Evolutionary conservation across 2,329 filamentous ascomycete species (phyloP), one percentile per base, ranked within the genome.

Genomic region (Fusarium sp.): DNA sequence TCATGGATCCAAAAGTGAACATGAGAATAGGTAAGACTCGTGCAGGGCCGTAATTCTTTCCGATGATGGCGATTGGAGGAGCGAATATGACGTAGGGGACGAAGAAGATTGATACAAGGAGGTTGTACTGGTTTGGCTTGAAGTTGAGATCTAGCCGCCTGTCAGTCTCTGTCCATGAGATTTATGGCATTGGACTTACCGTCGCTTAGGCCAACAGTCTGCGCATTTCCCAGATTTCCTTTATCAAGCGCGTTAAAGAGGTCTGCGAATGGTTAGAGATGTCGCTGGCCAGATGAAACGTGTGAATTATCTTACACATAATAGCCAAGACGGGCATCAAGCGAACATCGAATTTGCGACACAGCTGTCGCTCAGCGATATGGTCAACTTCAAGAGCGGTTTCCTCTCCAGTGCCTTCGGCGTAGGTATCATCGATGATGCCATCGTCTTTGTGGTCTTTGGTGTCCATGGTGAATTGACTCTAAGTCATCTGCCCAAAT

Each of bases 221-320:
- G 63, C 5, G 63, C 63, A 7, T 66, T 66, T n/a, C 63, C 63
- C 6, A 66, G 20, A 5, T 66, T 66, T 15, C 63, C 63, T 46
- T 66, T 66, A 14, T 66, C 63, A 0, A 66, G 4, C 0, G 63
- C 63, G 26, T 66, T 66, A 7, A 66, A 66, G 17, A 66, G 38
- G 1, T 66, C 63, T 66, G 2, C 2, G 5, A 8, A 17, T 8
- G 0, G 3, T 66, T 6, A 66, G 63, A 45, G 5, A 11, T 0
- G 1, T 7, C 2, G 4, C 1, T 17, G 5, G 2, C 5, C 0
- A 1, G 12, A 7, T 7, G 17, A 3, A 7, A 1, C 18, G 1
- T 23, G 23, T 23, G 23, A 23, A 3, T 9, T 1, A 11, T 7
- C 61, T 14, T 60, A 66, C 63, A 66, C 63, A 66, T 66, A 14